Evolutionary conservation across 108 stramenopile genomes (phyloP).

Genomic region (Phaeodactylum tricornutum): DNA sequence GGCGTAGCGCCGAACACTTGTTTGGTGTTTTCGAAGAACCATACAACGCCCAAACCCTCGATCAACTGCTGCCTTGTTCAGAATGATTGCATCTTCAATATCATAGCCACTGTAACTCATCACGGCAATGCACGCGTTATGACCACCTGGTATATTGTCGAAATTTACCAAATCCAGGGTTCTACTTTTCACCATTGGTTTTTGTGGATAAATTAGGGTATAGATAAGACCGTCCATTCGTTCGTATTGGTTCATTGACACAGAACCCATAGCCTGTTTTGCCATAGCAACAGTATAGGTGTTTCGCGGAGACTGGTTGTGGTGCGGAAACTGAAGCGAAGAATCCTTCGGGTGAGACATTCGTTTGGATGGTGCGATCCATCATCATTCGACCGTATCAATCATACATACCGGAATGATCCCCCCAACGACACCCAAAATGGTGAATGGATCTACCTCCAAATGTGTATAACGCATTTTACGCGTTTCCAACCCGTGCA

Average conservation of each 20-base stretch:
- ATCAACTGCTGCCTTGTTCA: slow-evolving; percentile 97
- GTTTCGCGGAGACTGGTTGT: slow-evolving; percentile 97
- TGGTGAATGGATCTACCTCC: slow-evolving; percentile 97
- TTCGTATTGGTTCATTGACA: slow-evolving; percentile 93
- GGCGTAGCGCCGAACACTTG: slow-evolving; percentile 84
- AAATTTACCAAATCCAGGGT: slow-evolving; percentile 93
- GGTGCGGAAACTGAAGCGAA: slow-evolving; percentile 81
- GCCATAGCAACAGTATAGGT: slow-evolving; percentile 98
- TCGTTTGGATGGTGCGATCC: neutral
- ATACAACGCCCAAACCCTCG: slow-evolving; percentile 96
- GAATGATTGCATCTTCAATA: slow-evolving; percentile 98
- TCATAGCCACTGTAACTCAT: slow-evolving; percentile 99
- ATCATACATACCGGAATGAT: slow-evolving; percentile 71
- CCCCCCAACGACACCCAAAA: slow-evolving; percentile 95
- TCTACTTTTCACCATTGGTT: slow-evolving; percentile 94
- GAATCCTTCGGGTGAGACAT: neutral
- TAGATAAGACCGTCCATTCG: slow-evolving; percentile 95
- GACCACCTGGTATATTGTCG: slow-evolving; percentile 95
- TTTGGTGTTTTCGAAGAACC: slow-evolving; percentile 77
- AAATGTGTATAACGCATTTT: slow-evolving; percentile 90
- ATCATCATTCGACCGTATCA: neutral
- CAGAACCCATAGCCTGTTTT: slow-evolving; percentile 98
- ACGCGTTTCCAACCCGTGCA: slow-evolving; percentile 31
- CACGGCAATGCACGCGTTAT: slow-evolving; percentile 96
- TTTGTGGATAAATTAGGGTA: slow-evolving; percentile 96